A percentile compares a stretch with the other conserved stretches of the same genome.
Evolutionary conservation across 805 yeast genomes (phyloP).

Genomic region (Lachancea sp.): DNA sequence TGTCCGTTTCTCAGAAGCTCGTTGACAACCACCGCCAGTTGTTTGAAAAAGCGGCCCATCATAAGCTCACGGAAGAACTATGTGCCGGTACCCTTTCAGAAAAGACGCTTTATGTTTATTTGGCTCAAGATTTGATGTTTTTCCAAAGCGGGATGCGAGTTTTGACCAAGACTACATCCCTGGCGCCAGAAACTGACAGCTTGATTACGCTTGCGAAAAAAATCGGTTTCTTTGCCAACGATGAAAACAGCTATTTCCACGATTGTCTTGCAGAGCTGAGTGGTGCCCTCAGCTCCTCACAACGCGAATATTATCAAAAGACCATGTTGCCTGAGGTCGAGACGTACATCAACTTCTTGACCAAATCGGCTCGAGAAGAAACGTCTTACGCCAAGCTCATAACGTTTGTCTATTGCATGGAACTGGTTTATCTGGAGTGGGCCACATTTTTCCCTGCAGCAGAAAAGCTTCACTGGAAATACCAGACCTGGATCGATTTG

Average conservation of each 20-base stretch:
- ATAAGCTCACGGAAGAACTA: constrained; percentile 39
- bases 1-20: constrained; percentile 19
- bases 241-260: constrained; percentile 44
- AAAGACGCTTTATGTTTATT: constrained; percentile 37
- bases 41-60: constrained; percentile 33
- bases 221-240: constrained; percentile 43
- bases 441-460: constrained; percentile 36
- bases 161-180: constrained; percentile 39
- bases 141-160: constrained; percentile 39
- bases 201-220: constrained; percentile 42
- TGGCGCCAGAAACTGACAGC: constrained; percentile 36
- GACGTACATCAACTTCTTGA: constrained; percentile 34
- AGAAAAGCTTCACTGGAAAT: constrained; percentile 37
- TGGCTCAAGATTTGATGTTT: constrained; percentile 44
- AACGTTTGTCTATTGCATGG: constrained; percentile 43
- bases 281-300: constrained; percentile 12
- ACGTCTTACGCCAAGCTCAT: constrained; percentile 33
- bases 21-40: constrained; percentile 19
- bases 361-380: constrained; percentile 25
- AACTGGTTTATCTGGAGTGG: constrained; percentile 48
- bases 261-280: constrained; percentile 28
- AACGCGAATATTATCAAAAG: constrained; percentile 13
- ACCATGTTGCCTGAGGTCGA: constrained; percentile 33
- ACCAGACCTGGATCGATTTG: constrained; percentile 46
- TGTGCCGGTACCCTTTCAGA: constrained; percentile 43